A percentile compares a stretch with the other conserved stretches of the same genome.
phyloP scores from a whole-genome alignment of 768 basidiomycete species.

The Hypholoma sublateritium region DNA sequence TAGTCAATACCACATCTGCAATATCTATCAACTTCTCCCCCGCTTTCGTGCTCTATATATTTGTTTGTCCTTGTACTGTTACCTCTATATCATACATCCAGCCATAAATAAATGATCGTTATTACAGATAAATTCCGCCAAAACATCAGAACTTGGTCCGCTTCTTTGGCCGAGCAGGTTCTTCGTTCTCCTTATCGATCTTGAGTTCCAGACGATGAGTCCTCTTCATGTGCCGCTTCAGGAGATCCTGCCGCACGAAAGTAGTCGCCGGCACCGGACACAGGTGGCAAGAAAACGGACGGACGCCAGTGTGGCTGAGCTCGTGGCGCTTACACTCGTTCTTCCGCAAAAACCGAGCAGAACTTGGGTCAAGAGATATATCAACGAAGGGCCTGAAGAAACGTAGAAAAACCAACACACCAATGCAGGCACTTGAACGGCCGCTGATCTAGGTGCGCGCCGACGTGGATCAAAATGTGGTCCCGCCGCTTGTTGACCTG shows the following conservation, averaged over 20 bases:
- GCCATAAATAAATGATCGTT: neutral
- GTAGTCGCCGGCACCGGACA: slow-evolving; percentile 48
- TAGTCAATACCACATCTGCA: slow-evolving; percentile 10
- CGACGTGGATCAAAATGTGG: slow-evolving; percentile 74
- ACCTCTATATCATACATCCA: slow-evolving; percentile 13
- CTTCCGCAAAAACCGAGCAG: slow-evolving; percentile 66
- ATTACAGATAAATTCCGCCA: slow-evolving; percentile 4
- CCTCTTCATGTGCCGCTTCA: slow-evolving; percentile 63
- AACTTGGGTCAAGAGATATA: slow-evolving; percentile 31
- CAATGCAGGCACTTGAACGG: slow-evolving; percentile 65
- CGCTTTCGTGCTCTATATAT: slow-evolving; percentile 11
- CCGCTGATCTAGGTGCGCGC: slow-evolving; percentile 69
- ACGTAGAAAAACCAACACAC: slow-evolving; percentile 28
- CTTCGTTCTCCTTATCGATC: slow-evolving; percentile 30
- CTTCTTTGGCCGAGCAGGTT: slow-evolving; percentile 21
- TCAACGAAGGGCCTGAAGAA: slow-evolving; percentile 1
- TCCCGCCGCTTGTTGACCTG: slow-evolving; percentile 73
- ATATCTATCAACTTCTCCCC: slow-evolving; percentile 15
- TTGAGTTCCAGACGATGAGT: slow-evolving; percentile 43
- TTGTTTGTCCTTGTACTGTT: slow-evolving; percentile 14
- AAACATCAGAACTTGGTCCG: slow-evolving; percentile 16
- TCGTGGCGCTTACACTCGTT: slow-evolving; percentile 81
- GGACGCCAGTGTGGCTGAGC: slow-evolving; percentile 56
- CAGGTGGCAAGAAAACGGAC: slow-evolving; percentile 58
- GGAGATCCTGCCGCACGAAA: slow-evolving; percentile 68